phyloP scores from a whole-genome alignment of 495 filamentous ascomycete species.

The Haplographium delicatum region DNA sequence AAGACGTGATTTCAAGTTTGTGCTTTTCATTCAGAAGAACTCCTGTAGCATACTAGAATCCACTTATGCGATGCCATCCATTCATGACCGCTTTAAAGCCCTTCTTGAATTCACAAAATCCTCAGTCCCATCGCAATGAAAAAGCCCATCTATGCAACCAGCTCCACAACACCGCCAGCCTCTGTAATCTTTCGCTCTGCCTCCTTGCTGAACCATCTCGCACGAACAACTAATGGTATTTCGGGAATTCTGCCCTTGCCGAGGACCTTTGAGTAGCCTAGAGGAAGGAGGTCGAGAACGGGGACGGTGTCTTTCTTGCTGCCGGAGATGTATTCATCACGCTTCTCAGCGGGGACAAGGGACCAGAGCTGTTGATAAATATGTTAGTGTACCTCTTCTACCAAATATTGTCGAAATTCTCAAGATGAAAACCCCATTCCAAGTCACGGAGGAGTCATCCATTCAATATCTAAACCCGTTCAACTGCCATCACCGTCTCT shows the following conservation, averaged over 20 bases:
- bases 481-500: too few species aligned
- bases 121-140: slow-evolving; percentile 4
- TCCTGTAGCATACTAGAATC: slow-evolving; percentile 19
- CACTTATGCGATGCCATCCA: slow-evolving; percentile 10
- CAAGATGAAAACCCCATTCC: too few species aligned
- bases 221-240: slow-evolving; percentile 81
- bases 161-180: slow-evolving; percentile 83
- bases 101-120: neutral
- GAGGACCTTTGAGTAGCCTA: slow-evolving; percentile 90
- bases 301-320: slow-evolving; percentile 75
- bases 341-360: slow-evolving; percentile 74
- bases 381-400: slow-evolving; percentile 3
- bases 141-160: slow-evolving; percentile 67
- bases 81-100: slow-evolving; percentile 6
- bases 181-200: slow-evolving; percentile 95
- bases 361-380: slow-evolving; percentile 62
- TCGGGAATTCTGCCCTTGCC: slow-evolving; percentile 88
- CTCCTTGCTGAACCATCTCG: slow-evolving; percentile 79
- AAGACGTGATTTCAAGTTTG: slow-evolving; percentile 15
- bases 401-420: too few species aligned
- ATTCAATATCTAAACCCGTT: too few species aligned
- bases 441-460: too few species aligned
- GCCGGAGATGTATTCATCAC: slow-evolving; percentile 73
- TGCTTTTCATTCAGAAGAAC: slow-evolving; percentile 26
- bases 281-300: slow-evolving; percentile 85